Evolutionary conservation across 495 filamentous ascomycete genomes (phyloP), one percentile per base, ranked within the genome.

Genomic region (Penicillium chermesinum): DNA sequence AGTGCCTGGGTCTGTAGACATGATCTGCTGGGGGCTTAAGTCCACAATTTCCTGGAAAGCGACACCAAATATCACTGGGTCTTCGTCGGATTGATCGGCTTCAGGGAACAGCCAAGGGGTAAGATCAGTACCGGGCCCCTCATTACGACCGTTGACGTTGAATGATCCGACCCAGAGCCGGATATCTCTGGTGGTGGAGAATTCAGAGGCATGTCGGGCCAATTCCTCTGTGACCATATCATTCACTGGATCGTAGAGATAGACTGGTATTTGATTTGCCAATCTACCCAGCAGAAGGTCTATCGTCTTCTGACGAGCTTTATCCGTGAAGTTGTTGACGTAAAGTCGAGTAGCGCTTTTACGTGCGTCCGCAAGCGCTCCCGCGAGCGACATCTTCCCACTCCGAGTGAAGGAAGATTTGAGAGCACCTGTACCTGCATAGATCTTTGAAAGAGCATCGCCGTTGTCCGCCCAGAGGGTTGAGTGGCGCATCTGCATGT

Each of bases 401-500:
- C 85, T 83, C 37, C 93, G 77, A n/a, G 93, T 98, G 55, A 94
- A 98, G 0, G 91, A 96, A 8, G 88, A 89, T 58, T 96, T 96
- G 33, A 98, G 71, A 41, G 93, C 93, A 1, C 94, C 93, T 7
- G 93, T 98, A 27, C 93, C 93, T 7, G 93, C 94, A 64, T 98
- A 98, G 15, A 96, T 97, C 58, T 88, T 87, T 1, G 90, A 95
- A 18, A 98, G 69, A 12, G 89, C 83, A 73, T 98, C 93, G 21
- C 93, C 93, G 71, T 96, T 96, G 63, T 98, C 93, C n/a, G 93
- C 93, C 93, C 93, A 98, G 2, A 98, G 73, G 48, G 78, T 89
- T 21, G 88, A 89, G 67, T 98, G 93, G 27, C 89, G 75, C 63
- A 87, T 82, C 82, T 90, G 91, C 55, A 97, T 86, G 58, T 97